These are phyloP conservation scores for Rubia balearica DNA, from an alignment of 305 asterid genomes.

Conservation along the genomic window DNA sequence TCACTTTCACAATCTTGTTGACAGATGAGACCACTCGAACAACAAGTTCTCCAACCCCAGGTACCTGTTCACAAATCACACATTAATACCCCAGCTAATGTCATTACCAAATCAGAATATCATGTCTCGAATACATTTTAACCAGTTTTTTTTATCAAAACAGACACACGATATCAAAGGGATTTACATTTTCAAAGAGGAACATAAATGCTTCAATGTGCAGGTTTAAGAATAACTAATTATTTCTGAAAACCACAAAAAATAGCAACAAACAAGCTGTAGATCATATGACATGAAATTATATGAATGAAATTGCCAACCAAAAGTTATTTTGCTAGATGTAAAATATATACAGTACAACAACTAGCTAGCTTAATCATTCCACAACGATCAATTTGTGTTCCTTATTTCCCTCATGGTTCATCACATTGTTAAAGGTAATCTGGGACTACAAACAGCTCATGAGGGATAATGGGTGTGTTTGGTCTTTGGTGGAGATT, in stretches of 20 bases:
- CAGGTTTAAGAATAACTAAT: not conserved
- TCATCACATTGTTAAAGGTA: not conserved
- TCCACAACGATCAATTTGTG: not conserved
- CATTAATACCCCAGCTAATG: not conserved
- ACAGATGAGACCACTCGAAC: slow-evolving; percentile 62
- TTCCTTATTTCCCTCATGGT: not conserved
- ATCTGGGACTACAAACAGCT: not conserved
- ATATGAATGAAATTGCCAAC: not conserved
- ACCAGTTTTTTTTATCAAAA: not conserved
- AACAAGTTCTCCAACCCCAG: slow-evolving; percentile 53
- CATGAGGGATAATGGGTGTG: not conserved
- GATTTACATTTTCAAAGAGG: not conserved
- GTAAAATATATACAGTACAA: not conserved
- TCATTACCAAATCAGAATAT: not conserved
- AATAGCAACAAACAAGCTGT: not conserved
- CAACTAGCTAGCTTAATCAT: not conserved
- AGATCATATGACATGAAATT: not conserved
- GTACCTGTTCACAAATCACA: slow-evolving; percentile 34
- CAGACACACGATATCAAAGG: not conserved
- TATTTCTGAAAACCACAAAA: not conserved
- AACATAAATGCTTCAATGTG: not conserved
- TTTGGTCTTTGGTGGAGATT: too few species aligned
- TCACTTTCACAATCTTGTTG: slow-evolving; percentile 49
- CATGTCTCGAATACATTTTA: not conserved
- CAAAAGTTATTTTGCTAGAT: not conserved